Evolutionary conservation across 352 stramenopile genomes (phyloP).

Genomic region (Pythium insidiosum): DNA sequence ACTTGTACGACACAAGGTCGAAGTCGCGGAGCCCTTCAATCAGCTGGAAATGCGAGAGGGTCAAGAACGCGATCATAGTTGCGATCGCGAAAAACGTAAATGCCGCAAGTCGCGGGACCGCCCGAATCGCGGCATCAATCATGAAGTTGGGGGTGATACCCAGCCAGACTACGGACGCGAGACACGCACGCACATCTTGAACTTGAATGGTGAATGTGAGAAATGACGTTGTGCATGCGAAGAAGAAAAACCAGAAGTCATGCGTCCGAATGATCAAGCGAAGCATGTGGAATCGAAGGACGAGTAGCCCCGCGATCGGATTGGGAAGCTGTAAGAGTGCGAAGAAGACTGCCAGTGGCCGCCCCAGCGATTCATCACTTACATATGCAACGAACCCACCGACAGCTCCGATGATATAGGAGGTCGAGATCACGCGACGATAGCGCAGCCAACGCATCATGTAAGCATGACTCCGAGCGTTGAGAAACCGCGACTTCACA

Average conservation of each 20-base stretch:
- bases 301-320: neutral
- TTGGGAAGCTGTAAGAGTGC: neutral
- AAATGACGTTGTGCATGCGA: neutral
- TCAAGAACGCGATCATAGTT: neutral
- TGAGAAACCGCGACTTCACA: neutral
- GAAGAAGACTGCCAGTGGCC: neutral
- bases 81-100: neutral
- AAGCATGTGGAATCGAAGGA: slow-evolving; percentile 6
- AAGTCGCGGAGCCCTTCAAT: neutral
- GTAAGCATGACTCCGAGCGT: neutral
- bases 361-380: neutral
- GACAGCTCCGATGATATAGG: neutral
- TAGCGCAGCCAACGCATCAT: neutral
- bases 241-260: slow-evolving; percentile 11
- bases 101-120: no score
- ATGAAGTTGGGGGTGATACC: slow-evolving; percentile 2
- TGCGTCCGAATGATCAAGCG: slow-evolving; percentile 1
- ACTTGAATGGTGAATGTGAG: neutral
- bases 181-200: neutral
- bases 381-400: neutral
- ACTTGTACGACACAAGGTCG: neutral
- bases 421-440: neutral
- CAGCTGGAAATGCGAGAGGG: neutral
- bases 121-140: slow-evolving; percentile 1
- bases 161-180: neutral